A percentile compares a stretch with the other conserved stretches of the same genome.
phyloP scores from a whole-genome alignment of 305 asterid species.

The Ajuga reptans region DNA sequence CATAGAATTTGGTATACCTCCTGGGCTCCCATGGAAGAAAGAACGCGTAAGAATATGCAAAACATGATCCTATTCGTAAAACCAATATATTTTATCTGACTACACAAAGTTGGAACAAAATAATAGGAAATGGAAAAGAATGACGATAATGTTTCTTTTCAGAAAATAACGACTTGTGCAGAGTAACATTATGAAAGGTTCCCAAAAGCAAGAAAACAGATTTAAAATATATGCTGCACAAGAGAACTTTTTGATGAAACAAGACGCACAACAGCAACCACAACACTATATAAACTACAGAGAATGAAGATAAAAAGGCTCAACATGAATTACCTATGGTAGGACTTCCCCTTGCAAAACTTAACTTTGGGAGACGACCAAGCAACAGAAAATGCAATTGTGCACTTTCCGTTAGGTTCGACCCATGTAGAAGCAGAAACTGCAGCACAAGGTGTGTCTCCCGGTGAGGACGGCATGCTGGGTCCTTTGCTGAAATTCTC shows the following conservation, averaged over 20 bases:
- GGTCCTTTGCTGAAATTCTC: conserved; percentile 70
- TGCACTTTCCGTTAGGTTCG: conserved; percentile 96
- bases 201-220: neutral
- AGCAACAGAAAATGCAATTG: conserved; percentile 81
- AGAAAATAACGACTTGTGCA: neutral
- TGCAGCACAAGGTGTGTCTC: conserved; percentile 93
- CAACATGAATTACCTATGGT: conserved; percentile 39
- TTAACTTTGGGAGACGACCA: conserved; percentile 97
- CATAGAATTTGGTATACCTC: conserved; percentile 95
- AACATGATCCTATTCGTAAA: neutral
- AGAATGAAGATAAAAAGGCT: neutral
- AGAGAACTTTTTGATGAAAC: neutral
- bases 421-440: conserved; percentile 98
- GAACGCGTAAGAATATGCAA: conserved; percentile 18
- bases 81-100: neutral
- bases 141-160: neutral
- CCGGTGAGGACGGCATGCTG: conserved; percentile 82
- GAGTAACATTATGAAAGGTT: neutral
- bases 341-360: conserved; percentile 65
- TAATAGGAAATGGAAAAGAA: neutral
- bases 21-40: conserved; percentile 36
- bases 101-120: neutral
- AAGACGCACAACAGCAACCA: neutral
- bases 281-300: neutral
- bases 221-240: neutral